A percentile compares a stretch with the other conserved stretches of the same genome.
phyloP scores from a whole-genome alignment of 1,284 basidiomycete genomes.

The Thecaphora frezii region DNA sequence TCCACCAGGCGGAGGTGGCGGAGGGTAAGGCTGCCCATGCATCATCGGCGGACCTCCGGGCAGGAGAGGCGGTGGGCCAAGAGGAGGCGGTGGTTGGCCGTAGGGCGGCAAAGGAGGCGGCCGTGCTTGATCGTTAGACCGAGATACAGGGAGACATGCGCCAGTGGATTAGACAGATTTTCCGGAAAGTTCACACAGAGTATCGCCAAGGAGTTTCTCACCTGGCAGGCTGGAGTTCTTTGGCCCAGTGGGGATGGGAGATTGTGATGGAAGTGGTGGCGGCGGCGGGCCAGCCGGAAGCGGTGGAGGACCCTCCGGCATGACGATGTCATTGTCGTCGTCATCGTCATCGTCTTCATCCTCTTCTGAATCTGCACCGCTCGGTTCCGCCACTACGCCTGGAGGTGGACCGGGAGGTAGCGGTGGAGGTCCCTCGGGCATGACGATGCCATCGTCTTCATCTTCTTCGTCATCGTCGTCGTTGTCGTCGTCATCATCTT shows the following conservation, averaged over 20 bases:
- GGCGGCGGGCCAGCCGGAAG: slow-evolving; percentile 4
- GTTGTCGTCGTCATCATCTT: slow-evolving; percentile 9
- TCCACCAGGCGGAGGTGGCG: background rate
- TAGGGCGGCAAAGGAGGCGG: slow-evolving; percentile 2
- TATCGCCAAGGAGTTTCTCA: too few relatives aligned
- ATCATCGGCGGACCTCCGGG: slow-evolving; percentile 4
- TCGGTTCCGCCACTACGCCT: slow-evolving; percentile 14
- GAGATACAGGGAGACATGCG: slow-evolving; percentile 36
- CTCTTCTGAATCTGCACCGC: slow-evolving; percentile 37
- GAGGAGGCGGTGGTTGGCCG: slow-evolving; percentile 3
- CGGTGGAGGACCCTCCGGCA: slow-evolving; percentile 50
- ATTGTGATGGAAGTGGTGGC: slow-evolving; percentile 3
- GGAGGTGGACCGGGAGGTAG: background rate
- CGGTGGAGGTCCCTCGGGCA: slow-evolving; percentile 28
- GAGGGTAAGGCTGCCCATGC: slow-evolving; percentile 3
- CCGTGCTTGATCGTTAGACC: slow-evolving; percentile 2
- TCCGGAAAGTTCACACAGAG: too few relatives aligned
- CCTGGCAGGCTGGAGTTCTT: background rate
- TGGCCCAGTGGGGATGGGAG: background rate
- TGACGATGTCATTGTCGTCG: slow-evolving; percentile 49
- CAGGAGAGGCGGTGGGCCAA: slow-evolving; percentile 2
- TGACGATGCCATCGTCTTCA: slow-evolving; percentile 11
- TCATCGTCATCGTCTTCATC: slow-evolving; percentile 42
- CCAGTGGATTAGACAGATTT: too few relatives aligned
- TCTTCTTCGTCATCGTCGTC: slow-evolving; percentile 10